Percentiles rank a stretch among this genome's conserved stretches.
phyloP scores from a whole-genome alignment of 2,329 filamentous ascomycete genomes.

The Beauveria caledonica region DNA sequence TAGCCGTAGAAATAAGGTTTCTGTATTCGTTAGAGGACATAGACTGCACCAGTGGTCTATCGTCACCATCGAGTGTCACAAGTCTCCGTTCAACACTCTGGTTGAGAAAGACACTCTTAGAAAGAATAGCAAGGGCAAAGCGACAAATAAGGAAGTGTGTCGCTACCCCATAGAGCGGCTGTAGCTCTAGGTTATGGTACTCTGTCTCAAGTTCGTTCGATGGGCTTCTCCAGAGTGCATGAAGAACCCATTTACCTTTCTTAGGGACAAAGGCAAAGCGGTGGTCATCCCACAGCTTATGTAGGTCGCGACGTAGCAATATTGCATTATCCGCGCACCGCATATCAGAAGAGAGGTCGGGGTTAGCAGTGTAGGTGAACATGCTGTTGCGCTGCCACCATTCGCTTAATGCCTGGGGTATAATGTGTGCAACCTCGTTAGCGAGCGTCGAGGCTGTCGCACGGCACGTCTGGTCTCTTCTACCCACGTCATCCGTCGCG shows the following conservation, averaged over 20 bases:
- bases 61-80: background rate
- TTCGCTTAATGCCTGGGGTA: conserved; percentile 11
- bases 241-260: background rate
- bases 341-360: conserved; percentile 10
- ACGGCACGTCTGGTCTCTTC: conserved; percentile 9
- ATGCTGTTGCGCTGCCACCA: conserved; percentile 13
- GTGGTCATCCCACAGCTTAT: conserved; percentile 12
- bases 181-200: conserved; percentile 10
- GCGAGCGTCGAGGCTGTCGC: conserved; percentile 7
- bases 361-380: conserved; percentile 7
- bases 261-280: conserved; percentile 11
- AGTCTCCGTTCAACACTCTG: conserved; percentile 2
- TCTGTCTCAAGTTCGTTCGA: conserved; percentile 9
- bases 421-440: conserved; percentile 10
- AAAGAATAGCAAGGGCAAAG: conserved; percentile 11
- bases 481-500: conserved; percentile 7
- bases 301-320: conserved; percentile 9
- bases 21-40: background rate
- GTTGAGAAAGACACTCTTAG: conserved; percentile 10
- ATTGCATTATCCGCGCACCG: conserved; percentile 12
- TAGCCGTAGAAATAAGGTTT: background rate
- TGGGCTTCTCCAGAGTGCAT: conserved; percentile 7
- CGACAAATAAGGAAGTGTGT: conserved; percentile 9
- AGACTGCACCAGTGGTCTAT: background rate
- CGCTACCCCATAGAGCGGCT: conserved; percentile 7